Evolutionary conservation across 495 filamentous ascomycete species (phyloP).

Genomic region (Aspergillus sclerotioniger): DNA sequence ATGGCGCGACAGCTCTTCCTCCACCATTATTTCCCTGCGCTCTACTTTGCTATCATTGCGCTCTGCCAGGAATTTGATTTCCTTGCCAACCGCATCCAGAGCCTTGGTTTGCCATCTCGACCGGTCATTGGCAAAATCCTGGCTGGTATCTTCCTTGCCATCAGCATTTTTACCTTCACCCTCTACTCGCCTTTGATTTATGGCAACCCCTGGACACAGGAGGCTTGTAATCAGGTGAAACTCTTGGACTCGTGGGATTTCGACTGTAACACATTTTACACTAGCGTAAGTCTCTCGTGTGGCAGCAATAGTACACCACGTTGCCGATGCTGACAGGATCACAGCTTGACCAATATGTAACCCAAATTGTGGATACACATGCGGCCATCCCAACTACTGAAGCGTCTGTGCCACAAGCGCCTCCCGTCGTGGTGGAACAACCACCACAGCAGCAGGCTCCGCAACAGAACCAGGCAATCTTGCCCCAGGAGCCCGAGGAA

Average conservation of each 20-base stretch:
- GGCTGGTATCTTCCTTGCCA: conserved; percentile 66
- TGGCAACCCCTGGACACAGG: conserved; percentile 89
- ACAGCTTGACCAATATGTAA: conserved; percentile 45
- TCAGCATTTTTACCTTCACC: conserved; percentile 73
- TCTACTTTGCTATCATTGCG: conserved; percentile 90
- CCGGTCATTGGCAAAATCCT: conserved; percentile 70
- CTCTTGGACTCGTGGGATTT: conserved; percentile 90
- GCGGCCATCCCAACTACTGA: conserved; percentile 29
- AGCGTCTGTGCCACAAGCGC: conserved; percentile 15
- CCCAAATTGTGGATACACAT: conserved; percentile 24
- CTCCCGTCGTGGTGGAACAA: conserved; percentile 18
- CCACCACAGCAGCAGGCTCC: conserved; percentile 20
- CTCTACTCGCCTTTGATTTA: conserved; percentile 87
- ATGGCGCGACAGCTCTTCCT: conserved; percentile 98
- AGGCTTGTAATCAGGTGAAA: conserved; percentile 81
- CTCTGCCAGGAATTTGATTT: conserved; percentile 91
- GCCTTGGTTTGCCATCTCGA: conserved; percentile 64
- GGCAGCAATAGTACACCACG: conserved; percentile 27
- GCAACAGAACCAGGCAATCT: conserved; percentile 16
- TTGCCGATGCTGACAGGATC: conserved; percentile 28
- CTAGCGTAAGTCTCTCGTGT: conserved; percentile 66
- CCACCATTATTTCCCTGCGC: conserved; percentile 94
- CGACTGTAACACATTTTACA: conserved; percentile 91
- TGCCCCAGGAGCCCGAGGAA: conserved; percentile 27
- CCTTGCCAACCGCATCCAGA: conserved; percentile 62